Conservation (phyloP, 306 rosid species). For the Trichosanthes cucumerina region DNA sequence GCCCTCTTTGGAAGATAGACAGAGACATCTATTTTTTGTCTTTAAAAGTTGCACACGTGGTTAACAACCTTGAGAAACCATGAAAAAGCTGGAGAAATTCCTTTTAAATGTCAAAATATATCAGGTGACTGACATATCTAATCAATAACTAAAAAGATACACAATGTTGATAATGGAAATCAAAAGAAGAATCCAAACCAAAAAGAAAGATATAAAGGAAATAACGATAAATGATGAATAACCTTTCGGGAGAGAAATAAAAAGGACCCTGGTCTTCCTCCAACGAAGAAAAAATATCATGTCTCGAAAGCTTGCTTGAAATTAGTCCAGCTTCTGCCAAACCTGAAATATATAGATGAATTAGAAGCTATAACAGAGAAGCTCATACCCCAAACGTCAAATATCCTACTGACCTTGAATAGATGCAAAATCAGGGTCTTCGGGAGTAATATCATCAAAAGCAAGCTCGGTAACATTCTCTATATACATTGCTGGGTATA, state of each 20-base stretch:
- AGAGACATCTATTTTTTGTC: background rate
- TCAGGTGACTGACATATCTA: background rate
- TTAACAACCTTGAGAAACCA: background rate
- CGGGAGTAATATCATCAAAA: slow-evolving; percentile 78
- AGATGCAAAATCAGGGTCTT: slow-evolving; percentile 88
- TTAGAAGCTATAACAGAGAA: slow-evolving; percentile 2
- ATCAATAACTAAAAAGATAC: background rate
- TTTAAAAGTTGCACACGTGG: background rate
- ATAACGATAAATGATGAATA: background rate
- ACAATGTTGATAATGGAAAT: background rate
- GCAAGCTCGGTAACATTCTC: slow-evolving; percentile 87
- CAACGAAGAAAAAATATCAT: slow-evolving; percentile 46
- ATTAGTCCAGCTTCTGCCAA: slow-evolving; percentile 99
- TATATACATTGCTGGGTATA: slow-evolving; percentile 95
- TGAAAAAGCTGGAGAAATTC: background rate
- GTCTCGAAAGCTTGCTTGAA: slow-evolving; percentile 82
- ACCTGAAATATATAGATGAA: slow-evolving; percentile 41
- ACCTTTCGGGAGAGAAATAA: slow-evolving; percentile 82
- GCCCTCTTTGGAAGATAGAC: background rate
- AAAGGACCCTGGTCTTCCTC: slow-evolving; percentile 52
- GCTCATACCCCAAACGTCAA: background rate
- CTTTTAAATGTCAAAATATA: background rate
- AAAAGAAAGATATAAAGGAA: background rate
- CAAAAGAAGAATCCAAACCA: background rate
- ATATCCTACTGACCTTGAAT: slow-evolving; percentile 68